Evolutionary conservation across 257 asterid species (phyloP), one percentile per base, ranked within the genome.

Genomic region (Sherardia arvensis): DNA sequence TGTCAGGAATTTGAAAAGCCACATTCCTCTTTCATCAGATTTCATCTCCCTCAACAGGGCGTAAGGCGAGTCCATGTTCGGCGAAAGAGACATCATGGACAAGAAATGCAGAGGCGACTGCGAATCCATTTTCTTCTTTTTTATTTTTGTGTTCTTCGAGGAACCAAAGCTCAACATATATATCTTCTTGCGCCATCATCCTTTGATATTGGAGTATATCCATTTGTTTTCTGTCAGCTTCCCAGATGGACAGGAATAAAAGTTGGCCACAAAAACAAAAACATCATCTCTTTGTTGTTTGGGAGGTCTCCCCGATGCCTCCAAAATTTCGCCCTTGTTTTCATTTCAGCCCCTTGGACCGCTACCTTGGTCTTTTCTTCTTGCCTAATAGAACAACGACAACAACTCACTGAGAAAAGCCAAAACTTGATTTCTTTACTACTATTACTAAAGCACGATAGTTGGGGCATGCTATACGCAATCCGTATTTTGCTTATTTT

Each of bases 21-120:
- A 81, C 6, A 88, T 73, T 2, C 96, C 96, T 53, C 96, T 82
- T 32, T 85, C 87, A 59, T 83, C 96, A 3, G 94, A 81, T 66
- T 71, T 78, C 76, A 85, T 78, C 66, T 85, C 96, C 69, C 72
- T 63, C 20, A 75, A 65, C 76, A 83, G 85, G 3, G 86, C 78
- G 54, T 75, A 79, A 9, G 95, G 95, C 12, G 87, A 80, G 29
- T 83, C 81, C 56, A 75, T 62, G 33, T 74, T 73, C 2, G 91
- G 90, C 10, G 88, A 81, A 48, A 81, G 76, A 18, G 93, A 81
- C 95, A 84, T 83, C 73, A 76, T 57, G 58, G 90, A 81, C 58
- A 84, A 71, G 74, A 79, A 68, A 32, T 80, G 95, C 32, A 81
- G 80, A 12, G 91, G 86, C 3, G 93, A 87, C n/a, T n/a, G n/a